A percentile compares a stretch with the other conserved stretches of the same genome.
Conservation (phyloP, 495 filamentous ascomycete species). For the Articulospora tetracladia region DNA sequence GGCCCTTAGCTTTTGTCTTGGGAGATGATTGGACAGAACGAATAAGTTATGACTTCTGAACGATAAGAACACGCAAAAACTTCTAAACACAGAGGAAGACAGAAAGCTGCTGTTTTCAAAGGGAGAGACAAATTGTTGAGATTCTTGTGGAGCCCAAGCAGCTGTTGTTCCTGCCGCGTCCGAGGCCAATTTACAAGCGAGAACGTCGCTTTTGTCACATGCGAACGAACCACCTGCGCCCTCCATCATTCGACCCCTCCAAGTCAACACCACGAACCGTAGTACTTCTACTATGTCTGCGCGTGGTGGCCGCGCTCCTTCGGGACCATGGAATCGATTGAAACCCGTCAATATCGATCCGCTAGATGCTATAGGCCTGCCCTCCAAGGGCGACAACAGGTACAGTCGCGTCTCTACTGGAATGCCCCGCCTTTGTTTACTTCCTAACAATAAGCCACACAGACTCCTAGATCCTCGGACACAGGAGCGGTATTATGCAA, state of each 20-base stretch:
- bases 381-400: slow-evolving; percentile 84
- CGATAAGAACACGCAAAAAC: background rate
- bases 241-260: background rate
- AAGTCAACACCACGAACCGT: slow-evolving; percentile 18
- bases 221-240: background rate
- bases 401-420: slow-evolving; percentile 20
- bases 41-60: background rate
- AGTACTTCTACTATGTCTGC: slow-evolving; percentile 24
- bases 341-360: slow-evolving; percentile 68
- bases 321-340: slow-evolving; percentile 62
- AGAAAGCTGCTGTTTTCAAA: background rate
- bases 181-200: background rate
- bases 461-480: slow-evolving; percentile 72
- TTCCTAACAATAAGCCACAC: slow-evolving; percentile 3
- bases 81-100: background rate
- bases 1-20: too few species aligned
- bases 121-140: slow-evolving; percentile 1
- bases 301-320: slow-evolving; percentile 40
- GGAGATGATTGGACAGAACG: background rate
- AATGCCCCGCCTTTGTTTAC: slow-evolving; percentile 2
- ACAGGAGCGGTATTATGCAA: slow-evolving; percentile 81
- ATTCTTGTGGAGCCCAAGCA: background rate
- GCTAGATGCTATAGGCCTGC: slow-evolving; percentile 72
- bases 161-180: background rate
- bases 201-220: background rate